Base-by-base conservation (phyloP, 192 early-diverging fungal species). In the Lunasporangiospora selenospora region DNA sequence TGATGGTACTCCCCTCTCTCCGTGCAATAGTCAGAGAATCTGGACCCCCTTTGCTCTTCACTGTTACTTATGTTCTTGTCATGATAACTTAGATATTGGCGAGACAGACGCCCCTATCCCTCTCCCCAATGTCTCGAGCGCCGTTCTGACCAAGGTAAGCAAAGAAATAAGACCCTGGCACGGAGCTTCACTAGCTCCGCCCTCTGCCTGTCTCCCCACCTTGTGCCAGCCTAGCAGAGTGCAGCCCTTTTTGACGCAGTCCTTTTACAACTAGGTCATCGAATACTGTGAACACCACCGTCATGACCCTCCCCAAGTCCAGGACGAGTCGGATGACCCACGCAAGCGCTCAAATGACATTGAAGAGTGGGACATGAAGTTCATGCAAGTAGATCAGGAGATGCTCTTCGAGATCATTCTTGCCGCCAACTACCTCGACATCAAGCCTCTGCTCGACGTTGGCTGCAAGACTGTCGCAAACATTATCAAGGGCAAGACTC, bases 381-480 rank as follows among this genome's bases (percentile, higher is more conserved):
- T 86, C 54, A 89, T 93, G 76, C 80, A 87, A 23, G 87, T 91
- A 18, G 88, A 90, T 75, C 82, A 88, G 67, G 91, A 91, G 48
- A 83, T 86, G 65, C 64, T 93, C 30, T 92, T 90, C 43, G 89
- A 91, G 67, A 84, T 92, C 18, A 85, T 91, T 63, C 71, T 92
- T 36, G 90, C 92, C 34, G 87, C 93, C 39, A 92, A 94, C 76
- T 91, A 93, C 75, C 81, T 99, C 58, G 97, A 97, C 77, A 97
- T 97, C 70, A 96, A 96, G 79, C 90, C 93, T 19, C 83, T 99
- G 53, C 83, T 99, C 18, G 95, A 99, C 81, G 87, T 99, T 38
- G 93, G 95, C 11, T 99, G 97, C 86, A 97, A 96, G 84, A 95
- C 95, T 4, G 93, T 97, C 30, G 97, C 97, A 42, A 97, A 96